Evolutionary conservation across 139 green algal genomes (phyloP).

Genomic region (Auxenochlorella pyrenoidosa): DNA sequence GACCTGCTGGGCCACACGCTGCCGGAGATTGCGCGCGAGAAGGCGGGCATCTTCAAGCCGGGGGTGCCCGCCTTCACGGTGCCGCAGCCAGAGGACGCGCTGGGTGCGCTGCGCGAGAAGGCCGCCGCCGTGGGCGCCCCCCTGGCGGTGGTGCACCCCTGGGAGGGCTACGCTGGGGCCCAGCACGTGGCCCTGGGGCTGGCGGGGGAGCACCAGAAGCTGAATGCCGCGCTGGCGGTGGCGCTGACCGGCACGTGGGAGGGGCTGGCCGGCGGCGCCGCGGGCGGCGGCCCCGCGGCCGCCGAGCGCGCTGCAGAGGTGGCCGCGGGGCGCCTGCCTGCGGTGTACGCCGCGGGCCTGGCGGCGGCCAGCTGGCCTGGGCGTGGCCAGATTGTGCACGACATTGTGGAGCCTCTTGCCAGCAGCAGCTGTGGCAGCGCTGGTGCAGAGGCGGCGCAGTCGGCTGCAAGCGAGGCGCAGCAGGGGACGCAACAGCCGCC

Average conservation of each 20-base stretch:
- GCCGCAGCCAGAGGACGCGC: slow-evolving; percentile 84
- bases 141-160: slow-evolving; percentile 38
- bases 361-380: slow-evolving; percentile 73
- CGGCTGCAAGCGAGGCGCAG: neutral
- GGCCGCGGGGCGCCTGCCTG: slow-evolving; percentile 51
- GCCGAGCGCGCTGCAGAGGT: slow-evolving; percentile 29
- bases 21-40: slow-evolving; percentile 92
- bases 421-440: slow-evolving; percentile 2
- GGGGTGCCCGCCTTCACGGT: slow-evolving; percentile 78
- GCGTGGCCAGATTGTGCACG: slow-evolving; percentile 61
- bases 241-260: slow-evolving; percentile 79
- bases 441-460: neutral
- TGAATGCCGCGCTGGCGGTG: slow-evolving; percentile 91
- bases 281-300: slow-evolving; percentile 9
- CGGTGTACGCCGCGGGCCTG: slow-evolving; percentile 73
- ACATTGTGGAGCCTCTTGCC: neutral
- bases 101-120: slow-evolving; percentile 66
- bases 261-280: slow-evolving; percentile 18
- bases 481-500: neutral
- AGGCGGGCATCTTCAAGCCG: slow-evolving; percentile 94
- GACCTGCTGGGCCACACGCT: slow-evolving; percentile 95
- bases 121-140: slow-evolving; percentile 50
- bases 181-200: slow-evolving; percentile 70
- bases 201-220: slow-evolving; percentile 82
- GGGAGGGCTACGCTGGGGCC: slow-evolving; percentile 46